Evolutionary conservation across 2,329 filamentous ascomycete species (phyloP).

Genomic region (Lecanicillium sp.): DNA sequence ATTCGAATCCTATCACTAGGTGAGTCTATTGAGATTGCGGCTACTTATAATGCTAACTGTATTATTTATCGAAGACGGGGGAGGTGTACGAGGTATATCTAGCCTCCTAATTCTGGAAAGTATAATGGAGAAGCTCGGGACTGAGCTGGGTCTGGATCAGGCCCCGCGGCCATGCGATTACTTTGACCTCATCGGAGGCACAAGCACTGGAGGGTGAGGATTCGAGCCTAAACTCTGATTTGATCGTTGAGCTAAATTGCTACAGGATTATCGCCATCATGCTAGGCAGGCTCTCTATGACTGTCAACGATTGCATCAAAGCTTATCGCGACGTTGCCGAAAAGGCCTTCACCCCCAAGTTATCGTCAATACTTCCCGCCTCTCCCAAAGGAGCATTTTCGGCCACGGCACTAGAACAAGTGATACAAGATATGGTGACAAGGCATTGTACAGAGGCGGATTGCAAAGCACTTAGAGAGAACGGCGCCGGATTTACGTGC

Average conservation of each 20-base stretch:
- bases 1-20: too few relatives aligned
- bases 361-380: slow-evolving; percentile 5
- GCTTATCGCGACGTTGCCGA: slow-evolving; percentile 13
- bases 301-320: slow-evolving; percentile 26
- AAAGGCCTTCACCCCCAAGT: background rate
- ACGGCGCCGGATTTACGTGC: too few relatives aligned
- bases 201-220: slow-evolving; percentile 19
- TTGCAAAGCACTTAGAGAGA: too few relatives aligned
- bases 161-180: slow-evolving; percentile 17
- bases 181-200: slow-evolving; percentile 22
- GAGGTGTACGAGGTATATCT: slow-evolving; percentile 18
- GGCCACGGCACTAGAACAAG: slow-evolving; percentile 15
- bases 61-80: too few relatives aligned
- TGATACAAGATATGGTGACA: slow-evolving; percentile 14
- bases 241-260: too few relatives aligned
- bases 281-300: slow-evolving; percentile 31
- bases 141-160: slow-evolving; percentile 9
- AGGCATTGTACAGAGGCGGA: background rate
- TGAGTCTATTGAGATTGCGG: too few relatives aligned
- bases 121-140: slow-evolving; percentile 15
- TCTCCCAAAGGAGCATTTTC: slow-evolving; percentile 15
- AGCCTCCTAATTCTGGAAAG: slow-evolving; percentile 17
- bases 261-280: slow-evolving; percentile 31
- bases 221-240: slow-evolving; percentile 1
- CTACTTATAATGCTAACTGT: too few relatives aligned